A percentile compares a stretch with the other conserved stretches of the same genome.
Conservation (phyloP, 2,329 filamentous ascomycete genomes). For the Stachybotrys elegans region DNA sequence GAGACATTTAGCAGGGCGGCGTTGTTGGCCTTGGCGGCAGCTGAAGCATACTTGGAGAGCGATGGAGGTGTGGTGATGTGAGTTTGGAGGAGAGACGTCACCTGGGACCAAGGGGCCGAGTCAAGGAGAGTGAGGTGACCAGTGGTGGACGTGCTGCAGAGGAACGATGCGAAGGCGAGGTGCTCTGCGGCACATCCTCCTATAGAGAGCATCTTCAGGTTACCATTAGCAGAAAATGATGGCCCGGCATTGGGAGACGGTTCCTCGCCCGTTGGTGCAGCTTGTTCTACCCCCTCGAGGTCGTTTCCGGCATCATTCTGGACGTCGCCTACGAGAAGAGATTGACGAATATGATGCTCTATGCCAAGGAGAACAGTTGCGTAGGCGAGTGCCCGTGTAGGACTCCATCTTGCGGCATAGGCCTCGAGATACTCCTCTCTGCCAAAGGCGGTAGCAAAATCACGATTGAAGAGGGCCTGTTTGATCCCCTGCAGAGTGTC, state of each 20-base stretch:
- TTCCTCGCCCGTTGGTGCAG: neutral
- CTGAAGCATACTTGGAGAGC: slow-evolving; percentile 49
- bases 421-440: slow-evolving; percentile 66
- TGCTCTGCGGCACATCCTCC: slow-evolving; percentile 61
- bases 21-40: slow-evolving; percentile 38
- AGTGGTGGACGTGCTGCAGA: slow-evolving; percentile 20
- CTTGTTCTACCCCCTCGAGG: slow-evolving; percentile 1
- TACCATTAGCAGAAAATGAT: too few species aligned
- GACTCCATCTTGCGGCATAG: slow-evolving; percentile 89
- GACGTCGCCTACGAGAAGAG: slow-evolving; percentile 9
- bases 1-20: slow-evolving; percentile 33
- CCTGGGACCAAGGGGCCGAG: slow-evolving; percentile 69
- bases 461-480: slow-evolving; percentile 75
- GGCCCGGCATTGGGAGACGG: slow-evolving; percentile 1
- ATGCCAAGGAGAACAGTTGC: slow-evolving; percentile 46
- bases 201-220: slow-evolving; percentile 40
- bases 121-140: slow-evolving; percentile 65
- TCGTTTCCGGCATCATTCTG: neutral
- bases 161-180: slow-evolving; percentile 43
- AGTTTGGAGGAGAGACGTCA: slow-evolving; percentile 53
- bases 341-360: slow-evolving; percentile 22
- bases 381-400: slow-evolving; percentile 79
- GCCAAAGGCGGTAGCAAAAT: slow-evolving; percentile 78
- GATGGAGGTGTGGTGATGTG: slow-evolving; percentile 48
- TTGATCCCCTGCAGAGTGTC: slow-evolving; percentile 75